Percentiles rank a stretch among this genome's conserved stretches.
Conservation (phyloP, 192 early-diverging fungal species). For the Mortierella claussenii region DNA sequence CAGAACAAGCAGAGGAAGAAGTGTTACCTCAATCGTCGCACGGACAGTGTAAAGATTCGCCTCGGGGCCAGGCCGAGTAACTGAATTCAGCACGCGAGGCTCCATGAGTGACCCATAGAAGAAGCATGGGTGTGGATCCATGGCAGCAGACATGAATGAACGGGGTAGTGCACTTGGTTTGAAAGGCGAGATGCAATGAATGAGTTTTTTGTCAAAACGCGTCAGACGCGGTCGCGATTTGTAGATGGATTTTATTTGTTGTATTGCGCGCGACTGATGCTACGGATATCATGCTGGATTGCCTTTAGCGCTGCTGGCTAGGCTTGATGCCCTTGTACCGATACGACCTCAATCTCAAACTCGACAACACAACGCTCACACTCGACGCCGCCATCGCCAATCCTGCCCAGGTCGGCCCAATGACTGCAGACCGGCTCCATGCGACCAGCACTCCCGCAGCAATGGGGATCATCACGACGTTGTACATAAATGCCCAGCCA, state of each 20-base stretch:
- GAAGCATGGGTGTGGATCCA: slow-evolving; percentile 39
- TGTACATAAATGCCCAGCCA: slow-evolving; percentile 90
- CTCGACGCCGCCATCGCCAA: slow-evolving; percentile 90
- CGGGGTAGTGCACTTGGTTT: neutral
- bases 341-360: slow-evolving; percentile 59
- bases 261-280: too few relatives aligned
- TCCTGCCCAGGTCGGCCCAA: slow-evolving; percentile 84
- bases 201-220: too few relatives aligned
- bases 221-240: too few relatives aligned
- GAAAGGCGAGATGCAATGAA: too few relatives aligned
- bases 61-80: slow-evolving; percentile 41
- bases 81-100: slow-evolving; percentile 25
- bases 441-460: slow-evolving; percentile 88
- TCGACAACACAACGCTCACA: slow-evolving; percentile 85
- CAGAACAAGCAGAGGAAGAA: neutral
- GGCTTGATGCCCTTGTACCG: slow-evolving; percentile 14
- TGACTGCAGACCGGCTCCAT: slow-evolving; percentile 50
- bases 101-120: slow-evolving; percentile 48
- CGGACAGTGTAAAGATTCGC: slow-evolving; percentile 21
- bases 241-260: too few relatives aligned
- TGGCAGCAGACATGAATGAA: slow-evolving; percentile 6
- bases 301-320: neutral
- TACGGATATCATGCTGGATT: too few relatives aligned
- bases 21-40: slow-evolving; percentile 30
- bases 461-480: slow-evolving; percentile 87